These are phyloP conservation scores for Jacaranda mimosifolia DNA, from an alignment of 257 asterid genomes.

Conservation along the genomic window DNA sequence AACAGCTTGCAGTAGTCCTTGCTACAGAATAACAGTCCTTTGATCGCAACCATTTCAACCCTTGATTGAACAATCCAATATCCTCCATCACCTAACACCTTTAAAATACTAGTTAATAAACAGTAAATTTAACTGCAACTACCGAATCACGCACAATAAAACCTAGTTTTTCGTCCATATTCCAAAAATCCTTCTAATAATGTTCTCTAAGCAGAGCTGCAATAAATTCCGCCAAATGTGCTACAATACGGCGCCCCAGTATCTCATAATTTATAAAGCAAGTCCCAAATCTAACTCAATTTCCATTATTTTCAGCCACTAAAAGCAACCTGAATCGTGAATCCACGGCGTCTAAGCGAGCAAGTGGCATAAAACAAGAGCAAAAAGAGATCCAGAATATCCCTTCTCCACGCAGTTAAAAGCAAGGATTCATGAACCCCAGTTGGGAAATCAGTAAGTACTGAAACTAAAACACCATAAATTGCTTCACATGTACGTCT, in stretches of 20 bases:
- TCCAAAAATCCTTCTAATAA: constrained; percentile 34
- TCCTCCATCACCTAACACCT: constrained; percentile 80
- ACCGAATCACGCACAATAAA: constrained; percentile 26
- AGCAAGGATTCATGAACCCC: constrained; percentile 38
- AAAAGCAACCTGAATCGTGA: constrained; percentile 45
- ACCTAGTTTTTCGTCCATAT: constrained; percentile 29
- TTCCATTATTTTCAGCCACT: constrained; percentile 31
- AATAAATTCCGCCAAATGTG: constrained; percentile 41
- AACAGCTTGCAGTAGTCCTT: constrained; percentile 57
- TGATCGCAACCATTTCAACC: constrained; percentile 89
- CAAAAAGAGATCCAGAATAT: constrained; percentile 71
- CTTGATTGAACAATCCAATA: constrained; percentile 92
- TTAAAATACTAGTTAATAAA: constrained; percentile 24
- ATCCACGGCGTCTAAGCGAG: constrained; percentile 42
- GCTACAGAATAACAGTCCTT: constrained; percentile 77
- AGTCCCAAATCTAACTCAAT: constrained; percentile 39
- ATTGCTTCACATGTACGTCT: constrained; percentile 66
- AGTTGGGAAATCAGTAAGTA: constrained; percentile 36
- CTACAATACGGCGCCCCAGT: constrained; percentile 35
- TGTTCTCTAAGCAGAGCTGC: constrained; percentile 38
- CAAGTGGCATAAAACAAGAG: constrained; percentile 38
- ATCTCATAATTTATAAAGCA: constrained; percentile 39
- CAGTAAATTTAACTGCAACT: constrained; percentile 37
- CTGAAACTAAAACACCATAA: constrained; percentile 30
- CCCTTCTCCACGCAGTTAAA: constrained; percentile 45